Evolutionary conservation across 2,329 filamentous ascomycete genomes (phyloP), one percentile per base, ranked within the genome.

Genomic region (Elsinoe perseae): DNA sequence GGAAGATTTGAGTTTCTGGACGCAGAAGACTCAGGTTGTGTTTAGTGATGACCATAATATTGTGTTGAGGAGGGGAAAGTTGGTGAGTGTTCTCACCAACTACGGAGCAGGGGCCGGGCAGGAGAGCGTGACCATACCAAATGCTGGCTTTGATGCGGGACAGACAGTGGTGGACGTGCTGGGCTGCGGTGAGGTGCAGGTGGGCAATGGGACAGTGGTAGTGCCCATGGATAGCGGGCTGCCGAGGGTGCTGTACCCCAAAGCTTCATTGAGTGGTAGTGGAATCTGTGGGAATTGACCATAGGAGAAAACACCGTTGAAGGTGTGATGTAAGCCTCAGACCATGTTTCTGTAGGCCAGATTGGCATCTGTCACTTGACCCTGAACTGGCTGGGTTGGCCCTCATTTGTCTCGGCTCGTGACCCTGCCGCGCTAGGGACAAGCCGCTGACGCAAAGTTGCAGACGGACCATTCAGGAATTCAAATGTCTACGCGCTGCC

Each of bases 41-140:
- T 73, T 73, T 61, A 69, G 69, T 14, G 72, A 75, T 61, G 63
- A 60, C 53, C 65, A 69, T 60, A 72, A 66, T 16, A 65, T 80
- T n/a, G 75, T 68, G 16, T 69, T 79, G 63, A 69, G 71, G 56
- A 78, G 79, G 62, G 77, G 74, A n/a, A 67, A 73, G 56, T 63
- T 77, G 40, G 62, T 78, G 46, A 68, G 64, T 1, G 64, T 73
- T 5, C 57, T 72, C 1, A 66, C 63, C 53, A 70, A 69, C 58
- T 57, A 58, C 2, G 69, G 69, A 27, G 59, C 61, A 2, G 56
- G 56, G 14, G 66, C 64, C 18, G 54, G 54, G 5, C 52, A 56
- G 12, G 64, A 66, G 23, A 68, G 64, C 1, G 60, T 68, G n/a
- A 56, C 54, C 2, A 57, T 71, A 23, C 25, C 38, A 1, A 60